phyloP scores from a whole-genome alignment of 164 flowering plant genomes.

The Umbilicus rupestris region DNA sequence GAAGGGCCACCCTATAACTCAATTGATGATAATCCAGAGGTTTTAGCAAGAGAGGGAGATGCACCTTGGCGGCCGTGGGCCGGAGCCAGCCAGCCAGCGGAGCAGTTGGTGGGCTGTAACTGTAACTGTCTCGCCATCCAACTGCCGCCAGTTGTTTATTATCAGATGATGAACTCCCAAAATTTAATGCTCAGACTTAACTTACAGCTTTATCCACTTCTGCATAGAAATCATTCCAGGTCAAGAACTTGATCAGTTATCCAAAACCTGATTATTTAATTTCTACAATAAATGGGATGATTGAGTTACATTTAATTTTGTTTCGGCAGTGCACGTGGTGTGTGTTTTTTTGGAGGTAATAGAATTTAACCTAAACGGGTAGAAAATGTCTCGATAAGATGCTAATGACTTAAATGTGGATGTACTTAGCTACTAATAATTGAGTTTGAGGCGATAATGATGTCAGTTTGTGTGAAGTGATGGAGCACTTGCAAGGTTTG shows the following conservation, averaged over 20 bases:
- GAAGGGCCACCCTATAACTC: background rate
- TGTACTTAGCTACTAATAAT: background rate
- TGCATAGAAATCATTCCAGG: too few species aligned
- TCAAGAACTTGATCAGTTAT: too few species aligned
- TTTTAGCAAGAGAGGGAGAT: background rate
- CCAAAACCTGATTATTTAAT: too few species aligned
- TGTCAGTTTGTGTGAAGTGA: background rate
- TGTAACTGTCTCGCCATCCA: background rate
- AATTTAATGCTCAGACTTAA: background rate
- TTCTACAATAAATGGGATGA: background rate
- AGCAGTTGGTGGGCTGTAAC: background rate
- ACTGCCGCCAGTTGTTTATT: background rate
- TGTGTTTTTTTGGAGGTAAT: background rate
- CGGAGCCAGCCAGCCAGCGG: background rate
- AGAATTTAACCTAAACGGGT: background rate
- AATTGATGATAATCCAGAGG: background rate
- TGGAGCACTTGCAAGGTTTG: background rate
- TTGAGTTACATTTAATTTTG: background rate
- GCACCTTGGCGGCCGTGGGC: constrained; percentile 3
- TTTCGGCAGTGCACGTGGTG: background rate
- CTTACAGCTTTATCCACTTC: background rate
- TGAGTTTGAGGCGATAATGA: background rate
- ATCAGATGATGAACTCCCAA: background rate
- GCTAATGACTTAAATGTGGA: background rate
- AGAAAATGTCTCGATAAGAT: background rate